Evolutionary conservation across 1,284 basidiomycete genomes (phyloP).

Genomic region (Boletus subluridellus): DNA sequence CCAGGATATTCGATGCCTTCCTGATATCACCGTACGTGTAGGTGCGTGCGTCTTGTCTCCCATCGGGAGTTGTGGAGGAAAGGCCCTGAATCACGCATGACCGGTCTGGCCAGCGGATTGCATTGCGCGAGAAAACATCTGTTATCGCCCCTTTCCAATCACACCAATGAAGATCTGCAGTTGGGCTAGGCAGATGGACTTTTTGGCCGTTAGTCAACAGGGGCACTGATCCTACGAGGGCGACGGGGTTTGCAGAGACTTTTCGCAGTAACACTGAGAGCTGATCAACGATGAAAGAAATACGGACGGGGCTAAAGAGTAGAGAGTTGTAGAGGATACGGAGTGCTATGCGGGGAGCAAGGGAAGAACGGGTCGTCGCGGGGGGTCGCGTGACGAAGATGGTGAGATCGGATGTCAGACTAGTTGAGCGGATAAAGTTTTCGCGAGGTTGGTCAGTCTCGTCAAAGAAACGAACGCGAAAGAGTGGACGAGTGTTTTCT

Average conservation of each 20-base stretch:
- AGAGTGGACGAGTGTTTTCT: slow-evolving; percentile 64
- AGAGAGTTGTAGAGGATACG: slow-evolving; percentile 94
- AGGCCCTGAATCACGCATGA: slow-evolving; percentile 83
- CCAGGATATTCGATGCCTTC: slow-evolving; percentile 83
- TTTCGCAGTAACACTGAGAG: slow-evolving; percentile 78
- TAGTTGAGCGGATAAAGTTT: slow-evolving; percentile 75
- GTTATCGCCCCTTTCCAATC: slow-evolving; percentile 96
- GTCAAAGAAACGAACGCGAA: slow-evolving; percentile 96
- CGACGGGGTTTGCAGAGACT: slow-evolving; percentile 61
- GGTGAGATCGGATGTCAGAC: slow-evolving; percentile 88
- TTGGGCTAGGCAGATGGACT: slow-evolving; percentile 77
- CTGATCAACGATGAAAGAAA: slow-evolving; percentile 81
- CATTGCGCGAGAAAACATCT: slow-evolving; percentile 86
- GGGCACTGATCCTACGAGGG: slow-evolving; percentile 71
- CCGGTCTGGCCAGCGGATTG: slow-evolving; percentile 70
- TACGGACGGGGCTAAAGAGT: slow-evolving; percentile 81
- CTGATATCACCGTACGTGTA: slow-evolving; percentile 85
- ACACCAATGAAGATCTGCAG: slow-evolving; percentile 92
- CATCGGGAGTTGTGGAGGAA: slow-evolving; percentile 41
- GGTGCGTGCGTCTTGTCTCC: slow-evolving; percentile 53
- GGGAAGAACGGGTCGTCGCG: slow-evolving; percentile 64
- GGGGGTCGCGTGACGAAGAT: slow-evolving; percentile 71
- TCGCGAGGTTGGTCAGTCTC: slow-evolving; percentile 75
- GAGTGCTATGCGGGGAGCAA: slow-evolving; percentile 78
- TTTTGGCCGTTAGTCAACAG: slow-evolving; percentile 76